Percentiles rank a stretch among this genome's conserved stretches.
Evolutionary conservation across 495 filamentous ascomycete genomes (phyloP).

Genomic region (Aspergillus sclerotioniger): DNA sequence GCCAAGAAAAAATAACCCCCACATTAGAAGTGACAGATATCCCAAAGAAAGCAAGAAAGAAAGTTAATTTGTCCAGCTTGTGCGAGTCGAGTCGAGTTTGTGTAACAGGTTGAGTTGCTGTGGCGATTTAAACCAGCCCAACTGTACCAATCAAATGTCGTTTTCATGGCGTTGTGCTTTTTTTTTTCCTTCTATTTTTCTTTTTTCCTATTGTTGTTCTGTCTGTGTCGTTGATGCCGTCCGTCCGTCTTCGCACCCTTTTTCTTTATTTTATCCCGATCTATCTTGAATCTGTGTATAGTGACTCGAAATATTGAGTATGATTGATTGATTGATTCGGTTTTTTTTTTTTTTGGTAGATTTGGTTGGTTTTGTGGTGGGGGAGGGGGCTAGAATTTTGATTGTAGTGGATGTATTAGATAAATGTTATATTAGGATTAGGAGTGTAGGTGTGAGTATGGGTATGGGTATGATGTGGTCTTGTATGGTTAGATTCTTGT

Average conservation of each 20-base stretch:
- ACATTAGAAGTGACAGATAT: conserved; percentile 3
- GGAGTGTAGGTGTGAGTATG: too few species aligned
- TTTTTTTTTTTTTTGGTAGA: too few species aligned
- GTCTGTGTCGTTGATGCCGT: conserved; percentile 1
- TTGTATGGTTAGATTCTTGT: too few species aligned
- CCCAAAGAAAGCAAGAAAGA: conserved; percentile 12
- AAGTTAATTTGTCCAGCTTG: not conserved
- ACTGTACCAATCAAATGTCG: conserved; percentile 13
- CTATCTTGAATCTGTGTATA: conserved; percentile 26
- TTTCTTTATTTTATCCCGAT: conserved; percentile 7
- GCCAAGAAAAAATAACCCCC: too few species aligned
- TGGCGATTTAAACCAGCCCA: not conserved
- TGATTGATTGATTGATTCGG: too few species aligned
- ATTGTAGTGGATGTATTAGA: too few species aligned
- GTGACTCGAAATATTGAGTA: conserved; percentile 19
- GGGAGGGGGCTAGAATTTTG: too few species aligned
- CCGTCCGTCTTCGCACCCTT: conserved; percentile 6
- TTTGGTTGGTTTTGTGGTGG: too few species aligned
- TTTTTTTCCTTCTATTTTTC: conserved; percentile 14
- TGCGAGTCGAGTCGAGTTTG: not conserved
- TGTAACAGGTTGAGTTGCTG: not conserved
- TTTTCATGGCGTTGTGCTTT: conserved; percentile 23
- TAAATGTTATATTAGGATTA: too few species aligned
- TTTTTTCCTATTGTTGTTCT: too few species aligned
- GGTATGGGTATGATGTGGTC: too few species aligned